phyloP scores from a whole-genome alignment of 768 basidiomycete genomes.

The Mycena galopus region DNA sequence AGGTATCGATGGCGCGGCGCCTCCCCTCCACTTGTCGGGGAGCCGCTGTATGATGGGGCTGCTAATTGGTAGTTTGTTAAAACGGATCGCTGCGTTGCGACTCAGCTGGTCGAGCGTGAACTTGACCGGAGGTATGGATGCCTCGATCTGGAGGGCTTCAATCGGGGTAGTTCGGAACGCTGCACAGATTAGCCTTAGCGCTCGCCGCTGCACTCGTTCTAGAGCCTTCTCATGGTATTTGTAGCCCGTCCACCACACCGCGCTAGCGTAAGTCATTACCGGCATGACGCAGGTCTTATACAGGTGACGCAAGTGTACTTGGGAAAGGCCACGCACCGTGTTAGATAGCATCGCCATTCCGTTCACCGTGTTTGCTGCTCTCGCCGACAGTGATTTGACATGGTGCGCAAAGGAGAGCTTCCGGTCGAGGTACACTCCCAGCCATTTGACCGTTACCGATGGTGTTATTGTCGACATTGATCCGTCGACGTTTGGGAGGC shows the following conservation, averaged over 20 bases:
- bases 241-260: constrained; percentile 48
- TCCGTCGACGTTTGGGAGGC: constrained; percentile 17
- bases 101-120: constrained; percentile 26
- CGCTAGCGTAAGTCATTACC: constrained; percentile 49
- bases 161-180: constrained; percentile 50
- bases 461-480: constrained; percentile 10
- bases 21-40: neutral
- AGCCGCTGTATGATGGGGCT: constrained; percentile 41
- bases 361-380: constrained; percentile 42
- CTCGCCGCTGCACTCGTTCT: constrained; percentile 45
- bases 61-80: constrained; percentile 40
- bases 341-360: constrained; percentile 49
- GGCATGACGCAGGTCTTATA: constrained; percentile 48
- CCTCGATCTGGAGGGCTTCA: constrained; percentile 48
- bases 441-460: constrained; percentile 43
- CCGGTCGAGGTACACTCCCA: constrained; percentile 50
- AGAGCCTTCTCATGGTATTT: constrained; percentile 40
- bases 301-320: constrained; percentile 42
- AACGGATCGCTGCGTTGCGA: constrained; percentile 35
- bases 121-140: constrained; percentile 47
- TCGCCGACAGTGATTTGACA: constrained; percentile 37
- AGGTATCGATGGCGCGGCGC: neutral
- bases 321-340: constrained; percentile 50
- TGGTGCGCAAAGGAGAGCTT: constrained; percentile 50
- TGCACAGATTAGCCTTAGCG: constrained; percentile 47